These are phyloP conservation scores for Lasiodiplodia citricola DNA, from an alignment of 2,329 filamentous ascomycete genomes.

Conservation along the genomic window DNA sequence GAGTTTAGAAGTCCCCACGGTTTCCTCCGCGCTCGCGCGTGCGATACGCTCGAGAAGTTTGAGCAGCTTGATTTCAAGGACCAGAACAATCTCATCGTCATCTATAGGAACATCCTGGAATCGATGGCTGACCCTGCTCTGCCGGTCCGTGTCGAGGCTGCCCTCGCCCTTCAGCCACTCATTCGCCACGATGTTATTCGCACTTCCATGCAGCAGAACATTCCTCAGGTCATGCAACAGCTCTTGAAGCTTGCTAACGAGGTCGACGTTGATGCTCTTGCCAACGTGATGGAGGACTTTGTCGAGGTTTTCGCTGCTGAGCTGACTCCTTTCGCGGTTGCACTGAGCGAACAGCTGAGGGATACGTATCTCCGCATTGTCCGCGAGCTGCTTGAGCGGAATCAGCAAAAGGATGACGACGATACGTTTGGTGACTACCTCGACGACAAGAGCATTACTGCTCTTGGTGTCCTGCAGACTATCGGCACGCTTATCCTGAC, in stretches of 20 bases:
- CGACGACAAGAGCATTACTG: constrained; percentile 98
- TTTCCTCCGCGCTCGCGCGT: constrained; percentile 91
- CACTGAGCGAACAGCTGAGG: constrained; percentile 90
- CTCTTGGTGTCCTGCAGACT: constrained; percentile 92
- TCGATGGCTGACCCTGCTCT: constrained; percentile 95
- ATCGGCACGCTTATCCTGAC: constrained; percentile 97
- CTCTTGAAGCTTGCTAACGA: constrained; percentile 96
- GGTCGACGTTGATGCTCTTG: constrained; percentile 94
- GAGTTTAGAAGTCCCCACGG: constrained; percentile 93
- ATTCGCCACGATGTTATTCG: constrained; percentile 95
- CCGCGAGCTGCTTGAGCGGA: constrained; percentile 86
- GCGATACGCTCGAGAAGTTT: constrained; percentile 97
- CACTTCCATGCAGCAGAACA: constrained; percentile 94
- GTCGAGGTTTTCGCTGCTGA: constrained; percentile 98
- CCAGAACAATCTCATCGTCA: constrained; percentile 89
- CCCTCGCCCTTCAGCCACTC: constrained; percentile 89
- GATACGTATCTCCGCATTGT: constrained; percentile 97
- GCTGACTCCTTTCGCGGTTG: constrained; percentile 94
- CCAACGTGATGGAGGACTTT: constrained; percentile 99
- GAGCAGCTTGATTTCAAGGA: constrained; percentile 98
- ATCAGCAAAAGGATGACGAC: constrained; percentile 73
- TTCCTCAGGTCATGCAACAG: constrained; percentile 99
- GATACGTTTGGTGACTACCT: constrained; percentile 87
- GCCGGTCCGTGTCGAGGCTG: constrained; percentile 91
- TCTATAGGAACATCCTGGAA: constrained; percentile 95